A percentile compares a stretch with the other conserved stretches of the same genome.
Conservation (phyloP, 768 basidiomycete genomes). For the Xerocomellus intermedius region DNA sequence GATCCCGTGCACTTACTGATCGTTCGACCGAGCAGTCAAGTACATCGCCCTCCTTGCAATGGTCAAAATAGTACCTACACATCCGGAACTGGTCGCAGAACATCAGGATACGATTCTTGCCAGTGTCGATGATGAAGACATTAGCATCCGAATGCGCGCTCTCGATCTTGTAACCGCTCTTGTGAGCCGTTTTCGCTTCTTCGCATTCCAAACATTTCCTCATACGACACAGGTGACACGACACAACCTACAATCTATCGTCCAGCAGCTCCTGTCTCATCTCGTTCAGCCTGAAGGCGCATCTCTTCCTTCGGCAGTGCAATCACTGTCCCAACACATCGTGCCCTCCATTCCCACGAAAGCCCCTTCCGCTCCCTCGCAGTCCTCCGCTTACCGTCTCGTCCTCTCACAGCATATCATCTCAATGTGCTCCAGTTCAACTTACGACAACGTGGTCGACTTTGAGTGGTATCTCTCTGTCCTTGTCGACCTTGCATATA, state of each 20-base stretch:
- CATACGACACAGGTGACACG: constrained; percentile 61
- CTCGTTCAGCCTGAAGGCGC: constrained; percentile 62
- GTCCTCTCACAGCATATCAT: constrained; percentile 80
- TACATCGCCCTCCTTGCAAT: constrained; percentile 95
- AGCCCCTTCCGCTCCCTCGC: constrained; percentile 49
- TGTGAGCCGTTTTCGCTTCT: constrained; percentile 44
- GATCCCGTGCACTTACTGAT: constrained; percentile 15
- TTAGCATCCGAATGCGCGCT: constrained; percentile 94
- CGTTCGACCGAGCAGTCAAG: constrained; percentile 63
- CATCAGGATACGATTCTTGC: constrained; percentile 90
- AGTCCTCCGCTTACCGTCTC: constrained; percentile 84
- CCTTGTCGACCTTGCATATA: constrained; percentile 85
- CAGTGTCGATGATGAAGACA: constrained; percentile 89
- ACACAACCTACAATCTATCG: constrained; percentile 83
- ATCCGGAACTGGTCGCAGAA: constrained; percentile 85
- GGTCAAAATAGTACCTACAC: constrained; percentile 92
- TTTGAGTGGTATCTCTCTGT: constrained; percentile 99
- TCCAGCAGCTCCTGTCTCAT: constrained; percentile 87
- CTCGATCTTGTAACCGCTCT: constrained; percentile 92
- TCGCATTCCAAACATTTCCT: background rate
- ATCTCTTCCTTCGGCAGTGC: constrained; percentile 55
- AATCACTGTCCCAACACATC: constrained; percentile 53
- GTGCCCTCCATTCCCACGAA: constrained; percentile 38
- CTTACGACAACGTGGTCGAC: constrained; percentile 84
- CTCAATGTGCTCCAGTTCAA: constrained; percentile 79